Evolutionary conservation across 1,284 basidiomycete genomes (phyloP), one percentile per base, ranked within the genome.

Genomic region (Naganishia albida): DNA sequence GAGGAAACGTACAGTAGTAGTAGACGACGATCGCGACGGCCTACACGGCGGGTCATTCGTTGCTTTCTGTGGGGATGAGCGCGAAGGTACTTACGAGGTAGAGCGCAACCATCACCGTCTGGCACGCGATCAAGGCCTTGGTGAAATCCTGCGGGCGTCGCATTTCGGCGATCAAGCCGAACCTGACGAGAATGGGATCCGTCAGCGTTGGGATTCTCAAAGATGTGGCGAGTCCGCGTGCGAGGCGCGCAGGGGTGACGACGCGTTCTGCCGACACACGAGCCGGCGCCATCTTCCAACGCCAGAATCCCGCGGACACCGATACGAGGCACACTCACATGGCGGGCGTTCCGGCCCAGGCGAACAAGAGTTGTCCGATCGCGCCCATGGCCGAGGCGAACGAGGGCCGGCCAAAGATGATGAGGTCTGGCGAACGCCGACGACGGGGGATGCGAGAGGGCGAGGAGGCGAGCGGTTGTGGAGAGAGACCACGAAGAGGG

Each of bases 131-230:
- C 34, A 74, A 46, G 25, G 63, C 52, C 26, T 70, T 70, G 54
- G 70, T 74, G 69, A 70, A 74, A 28, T 70, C 50, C 26, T 66
- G 68, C 2, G 74, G 78, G 44, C 77, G 68, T 20, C 70, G 62
- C 79, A 81, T 80, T 68, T 81, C 80, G 25, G 77, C 70, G 16
- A 77, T 73, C 54, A 80, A 72, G 48, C 72, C 72, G 57, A 80
- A 71, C 71, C 63, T 65, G 48, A n/a, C 18, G 6, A 25, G 15
- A 1, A 30, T 4, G 8, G n/a, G 20, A 54, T 38, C n/a, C 6
- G 10, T 34, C 34, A 34, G 34, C 34, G 34, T 10, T 34, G 3
- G 16, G 16, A 42, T 43, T 39, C 20, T 39, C 20, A 3, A 28
- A n/a, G 34, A 10, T 34, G 34, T 34, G 34, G 10, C 34, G 34